Base-by-base conservation (phyloP, 2,329 filamentous ascomycete genomes). In the Dactylellina haptotyla region DNA sequence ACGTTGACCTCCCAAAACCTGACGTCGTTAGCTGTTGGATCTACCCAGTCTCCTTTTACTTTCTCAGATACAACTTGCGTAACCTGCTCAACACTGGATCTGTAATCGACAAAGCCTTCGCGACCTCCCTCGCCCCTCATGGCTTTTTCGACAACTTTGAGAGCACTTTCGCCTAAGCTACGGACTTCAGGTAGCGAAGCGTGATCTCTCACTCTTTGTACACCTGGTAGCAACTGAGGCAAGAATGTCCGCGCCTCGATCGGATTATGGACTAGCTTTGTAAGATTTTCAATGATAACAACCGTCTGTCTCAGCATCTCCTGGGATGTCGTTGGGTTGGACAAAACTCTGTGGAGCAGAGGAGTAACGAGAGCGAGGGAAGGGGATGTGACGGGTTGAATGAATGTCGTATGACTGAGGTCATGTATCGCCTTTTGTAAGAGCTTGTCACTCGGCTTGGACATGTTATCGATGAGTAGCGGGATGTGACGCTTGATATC, bases 401-500 rank as follows among this genome's bases (percentile, higher is more conserved):
- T 95, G 78, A 99, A 99, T n/a, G 95, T 99, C 9, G 95, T 99
- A 83, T 96, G 92, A 2, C 93, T 97, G 48, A 99, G 85, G 48
- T 93, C 95, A 80, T 97, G 95, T 76, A 99, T 98, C 30, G 95
- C 93, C 84, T 97, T 97, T 80, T 97, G 92, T 64, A 96, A 86
- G 26, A 90, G 92, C 81, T 96, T 88, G 12, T 91, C 85, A 9
- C 92, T 97, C 4, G 95, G 95, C 78, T 97, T 89, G 81, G 97
- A 92, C 89, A 99, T 97, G 53, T 92, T 91, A 80, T 96, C 92
- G 81, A 99, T 89, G 53, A 99, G 86, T 2, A 98, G 88, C 4
- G 94, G 93, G 79, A 99, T 93, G 79, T 93, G 88, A 50, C 94
- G 93, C 23, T 90, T 90, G 63, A 99, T 93, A 81, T 99, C 95